Conservation (phyloP, 768 basidiomycete species). For the Suillus variegatus region DNA sequence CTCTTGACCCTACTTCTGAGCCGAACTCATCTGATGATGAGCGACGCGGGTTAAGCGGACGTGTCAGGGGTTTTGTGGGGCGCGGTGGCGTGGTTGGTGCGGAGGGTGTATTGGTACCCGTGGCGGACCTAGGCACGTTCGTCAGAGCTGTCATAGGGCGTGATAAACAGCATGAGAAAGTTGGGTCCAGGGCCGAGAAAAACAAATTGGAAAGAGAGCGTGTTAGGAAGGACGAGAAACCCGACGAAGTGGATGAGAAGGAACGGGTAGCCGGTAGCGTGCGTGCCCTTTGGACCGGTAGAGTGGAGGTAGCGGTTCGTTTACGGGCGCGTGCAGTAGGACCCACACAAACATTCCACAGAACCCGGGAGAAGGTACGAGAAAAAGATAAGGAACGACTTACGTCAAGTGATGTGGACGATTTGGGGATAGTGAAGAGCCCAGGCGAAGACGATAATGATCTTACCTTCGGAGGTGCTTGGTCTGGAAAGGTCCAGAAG, state of each 20-base stretch:
- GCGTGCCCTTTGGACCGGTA: constrained; percentile 36
- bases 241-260: constrained; percentile 32
- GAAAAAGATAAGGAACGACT: constrained; percentile 31
- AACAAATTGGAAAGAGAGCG: constrained; percentile 19
- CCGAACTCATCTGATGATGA: constrained; percentile 34
- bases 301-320: constrained; percentile 25
- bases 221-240: constrained; percentile 36
- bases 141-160: constrained; percentile 42
- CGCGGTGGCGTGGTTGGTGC: constrained; percentile 38
- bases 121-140: constrained; percentile 54
- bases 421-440: constrained; percentile 20
- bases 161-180: constrained; percentile 38
- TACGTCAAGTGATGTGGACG: constrained; percentile 33
- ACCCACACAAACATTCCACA: constrained; percentile 21
- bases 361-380: constrained; percentile 27
- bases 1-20: constrained; percentile 45
- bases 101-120: constrained; percentile 45
- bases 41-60: constrained; percentile 31
- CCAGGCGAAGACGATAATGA: constrained; percentile 30
- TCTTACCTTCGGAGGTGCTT: constrained; percentile 34
- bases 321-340: constrained; percentile 32
- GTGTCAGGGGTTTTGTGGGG: constrained; percentile 42
- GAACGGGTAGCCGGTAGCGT: constrained; percentile 35
- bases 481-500: constrained; percentile 45
- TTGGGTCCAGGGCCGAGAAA: constrained; percentile 14